Evolutionary conservation across 768 basidiomycete species (phyloP).

Genomic region (Pulveroboletus frians): DNA sequence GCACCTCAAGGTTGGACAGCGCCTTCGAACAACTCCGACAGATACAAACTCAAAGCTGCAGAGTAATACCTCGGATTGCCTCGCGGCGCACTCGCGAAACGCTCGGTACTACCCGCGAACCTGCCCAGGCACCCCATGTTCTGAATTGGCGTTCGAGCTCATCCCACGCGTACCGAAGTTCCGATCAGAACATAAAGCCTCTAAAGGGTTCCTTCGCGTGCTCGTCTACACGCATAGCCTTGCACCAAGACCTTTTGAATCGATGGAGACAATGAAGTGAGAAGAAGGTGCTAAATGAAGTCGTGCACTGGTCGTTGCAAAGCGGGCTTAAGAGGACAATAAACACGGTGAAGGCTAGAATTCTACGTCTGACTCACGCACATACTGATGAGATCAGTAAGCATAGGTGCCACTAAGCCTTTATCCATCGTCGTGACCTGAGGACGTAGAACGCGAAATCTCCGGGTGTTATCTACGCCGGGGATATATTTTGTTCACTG

Average conservation of each 20-base stretch:
- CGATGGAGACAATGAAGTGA: conserved; percentile 21
- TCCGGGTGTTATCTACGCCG: neutral
- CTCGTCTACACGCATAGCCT: conserved; percentile 52
- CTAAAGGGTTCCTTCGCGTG: conserved; percentile 50
- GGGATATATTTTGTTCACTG: neutral
- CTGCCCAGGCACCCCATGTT: neutral
- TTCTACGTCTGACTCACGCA: neutral
- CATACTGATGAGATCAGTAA: conserved; percentile 2
- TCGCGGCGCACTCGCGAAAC: neutral
- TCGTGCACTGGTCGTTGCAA: conserved; percentile 11
- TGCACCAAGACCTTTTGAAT: conserved; percentile 59
- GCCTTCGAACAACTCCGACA: neutral
- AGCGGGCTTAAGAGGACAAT: conserved; percentile 47
- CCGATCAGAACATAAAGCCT: conserved; percentile 30
- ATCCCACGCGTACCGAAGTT: conserved; percentile 34
- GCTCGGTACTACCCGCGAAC: neutral
- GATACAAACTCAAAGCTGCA: too few species aligned
- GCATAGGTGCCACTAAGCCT: neutral
- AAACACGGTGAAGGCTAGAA: conserved; percentile 27
- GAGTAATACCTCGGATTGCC: neutral
- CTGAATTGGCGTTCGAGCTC: neutral
- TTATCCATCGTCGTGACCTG: conserved; percentile 1
- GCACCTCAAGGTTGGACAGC: neutral
- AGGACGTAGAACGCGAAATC: neutral
- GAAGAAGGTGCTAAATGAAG: conserved; percentile 20